Evolutionary conservation across 495 filamentous ascomycete genomes (phyloP).

Genomic region (Sabuloglossum arenarium): DNA sequence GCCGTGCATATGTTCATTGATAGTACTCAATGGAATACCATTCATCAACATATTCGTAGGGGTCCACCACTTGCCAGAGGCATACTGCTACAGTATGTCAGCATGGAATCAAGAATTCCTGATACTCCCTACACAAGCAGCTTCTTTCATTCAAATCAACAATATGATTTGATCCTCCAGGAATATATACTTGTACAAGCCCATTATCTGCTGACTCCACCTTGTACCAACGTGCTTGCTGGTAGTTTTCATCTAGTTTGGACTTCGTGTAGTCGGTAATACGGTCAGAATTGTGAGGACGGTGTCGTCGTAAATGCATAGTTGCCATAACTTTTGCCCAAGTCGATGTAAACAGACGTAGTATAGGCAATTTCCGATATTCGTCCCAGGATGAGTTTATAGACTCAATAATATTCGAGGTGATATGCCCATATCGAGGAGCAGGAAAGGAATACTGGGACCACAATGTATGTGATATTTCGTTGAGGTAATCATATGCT

Average conservation of each 20-base stretch:
- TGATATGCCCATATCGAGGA: not conserved
- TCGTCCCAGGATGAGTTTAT: not conserved
- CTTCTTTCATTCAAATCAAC: not conserved
- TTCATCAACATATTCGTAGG: not conserved
- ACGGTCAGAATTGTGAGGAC: not conserved
- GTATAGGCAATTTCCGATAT: not conserved
- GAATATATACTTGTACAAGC: not conserved
- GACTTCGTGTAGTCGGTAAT: not conserved
- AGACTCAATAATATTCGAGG: not conserved
- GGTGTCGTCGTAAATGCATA: not conserved
- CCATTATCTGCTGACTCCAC: not conserved
- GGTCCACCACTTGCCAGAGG: not conserved
- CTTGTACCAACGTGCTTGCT: not conserved
- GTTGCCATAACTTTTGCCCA: not conserved
- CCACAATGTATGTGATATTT: not conserved
- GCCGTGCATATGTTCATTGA: not conserved
- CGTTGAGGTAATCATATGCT: not conserved
- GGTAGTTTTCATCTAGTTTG: not conserved
- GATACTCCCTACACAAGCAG: not conserved
- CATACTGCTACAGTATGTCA: not conserved
- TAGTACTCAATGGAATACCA: not conserved
- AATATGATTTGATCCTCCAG: not conserved
- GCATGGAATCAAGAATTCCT: not conserved
- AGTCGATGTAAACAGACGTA: not conserved
- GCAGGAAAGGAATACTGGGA: not conserved